Conservation (phyloP, 768 basidiomycete genomes). For the Mycena olivaceomarginata region DNA sequence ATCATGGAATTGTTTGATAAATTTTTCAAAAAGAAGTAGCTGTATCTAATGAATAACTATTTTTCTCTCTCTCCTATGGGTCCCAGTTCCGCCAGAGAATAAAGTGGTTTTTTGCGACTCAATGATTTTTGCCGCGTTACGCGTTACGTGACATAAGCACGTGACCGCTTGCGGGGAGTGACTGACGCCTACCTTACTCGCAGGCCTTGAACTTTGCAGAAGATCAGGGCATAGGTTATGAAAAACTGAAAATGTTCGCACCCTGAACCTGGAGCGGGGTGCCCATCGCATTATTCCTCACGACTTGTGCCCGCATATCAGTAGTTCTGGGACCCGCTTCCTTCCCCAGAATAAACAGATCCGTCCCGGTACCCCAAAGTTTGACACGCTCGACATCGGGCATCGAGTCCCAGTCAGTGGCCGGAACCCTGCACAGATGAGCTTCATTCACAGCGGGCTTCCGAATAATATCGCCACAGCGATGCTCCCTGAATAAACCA, state of each 20-base stretch:
- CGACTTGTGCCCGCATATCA: background rate
- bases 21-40: too few species aligned
- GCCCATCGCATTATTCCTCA: background rate
- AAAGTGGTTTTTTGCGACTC: too few species aligned
- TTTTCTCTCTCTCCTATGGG: too few species aligned
- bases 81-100: too few species aligned
- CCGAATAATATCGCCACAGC: background rate
- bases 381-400: background rate
- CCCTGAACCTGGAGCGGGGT: slow-evolving; percentile 4
- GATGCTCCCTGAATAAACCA: background rate
- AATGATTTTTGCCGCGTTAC: too few species aligned
- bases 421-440: background rate
- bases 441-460: background rate
- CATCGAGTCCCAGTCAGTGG: background rate
- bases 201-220: slow-evolving; percentile 7
- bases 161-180: too few species aligned
- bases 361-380: background rate
- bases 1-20: too few species aligned
- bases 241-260: background rate
- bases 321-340: too few species aligned
- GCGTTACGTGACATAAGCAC: too few species aligned
- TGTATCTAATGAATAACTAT: too few species aligned
- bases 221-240: background rate
- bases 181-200: too few species aligned
- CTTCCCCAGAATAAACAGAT: background rate